phyloP scores from a whole-genome alignment of 2,329 filamentous ascomycete genomes.

The Endocalyx cinctus region DNA sequence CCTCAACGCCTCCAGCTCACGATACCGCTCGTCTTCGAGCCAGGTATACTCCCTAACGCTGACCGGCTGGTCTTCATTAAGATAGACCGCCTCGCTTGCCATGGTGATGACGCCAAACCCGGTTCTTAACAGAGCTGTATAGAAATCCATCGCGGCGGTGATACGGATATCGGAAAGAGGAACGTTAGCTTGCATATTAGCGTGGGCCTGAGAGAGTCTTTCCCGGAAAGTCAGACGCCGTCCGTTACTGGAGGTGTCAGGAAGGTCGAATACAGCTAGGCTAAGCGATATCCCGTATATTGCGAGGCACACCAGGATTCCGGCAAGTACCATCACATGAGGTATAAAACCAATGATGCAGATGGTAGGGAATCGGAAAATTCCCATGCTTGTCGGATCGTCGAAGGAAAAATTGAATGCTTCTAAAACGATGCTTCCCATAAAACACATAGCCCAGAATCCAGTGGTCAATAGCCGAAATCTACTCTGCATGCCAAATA shows the following conservation, averaged over 20 bases:
- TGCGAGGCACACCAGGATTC: conserved; percentile 67
- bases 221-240: conserved; percentile 44
- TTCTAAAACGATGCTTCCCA: conserved; percentile 78
- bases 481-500: conserved; percentile 73
- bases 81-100: conserved; percentile 90
- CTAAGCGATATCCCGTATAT: conserved; percentile 77
- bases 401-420: conserved; percentile 59
- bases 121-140: conserved; percentile 79
- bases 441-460: conserved; percentile 87
- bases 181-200: conserved; percentile 88
- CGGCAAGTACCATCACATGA: conserved; percentile 78
- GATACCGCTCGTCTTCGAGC: conserved; percentile 82
- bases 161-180: conserved; percentile 78
- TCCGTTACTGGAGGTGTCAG: conserved; percentile 36
- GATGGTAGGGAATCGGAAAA: conserved; percentile 86
- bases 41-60: conserved; percentile 75
- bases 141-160: conserved; percentile 89
- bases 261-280: conserved; percentile 67
- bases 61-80: conserved; percentile 81
- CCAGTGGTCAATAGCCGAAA: conserved; percentile 83
- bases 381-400: conserved; percentile 56
- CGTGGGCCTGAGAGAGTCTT: conserved; percentile 67
- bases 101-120: conserved; percentile 88
- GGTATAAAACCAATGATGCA: conserved; percentile 94
- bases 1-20: conserved; percentile 64